Percentiles rank a stretch among this genome's conserved stretches.
Evolutionary conservation across 176 grass and related monocot genomes (phyloP).

Genomic region (Musa acuminata): DNA sequence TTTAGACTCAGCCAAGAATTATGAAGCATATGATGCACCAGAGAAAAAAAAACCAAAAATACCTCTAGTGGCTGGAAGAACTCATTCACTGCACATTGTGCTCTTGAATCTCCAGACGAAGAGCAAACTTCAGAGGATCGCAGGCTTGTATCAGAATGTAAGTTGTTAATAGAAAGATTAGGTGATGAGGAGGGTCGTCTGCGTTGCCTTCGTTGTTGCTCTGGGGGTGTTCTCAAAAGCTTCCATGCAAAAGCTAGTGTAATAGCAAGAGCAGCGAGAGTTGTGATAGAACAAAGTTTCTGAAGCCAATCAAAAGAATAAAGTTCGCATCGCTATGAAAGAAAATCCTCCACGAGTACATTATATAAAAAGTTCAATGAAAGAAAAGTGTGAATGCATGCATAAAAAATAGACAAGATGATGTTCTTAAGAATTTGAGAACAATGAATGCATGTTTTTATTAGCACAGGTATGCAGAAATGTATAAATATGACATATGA

Average conservation of each 20-base stretch:
- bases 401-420: neutral
- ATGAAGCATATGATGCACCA: neutral
- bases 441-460: neutral
- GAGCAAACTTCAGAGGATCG: conserved; percentile 52
- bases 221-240: conserved; percentile 66
- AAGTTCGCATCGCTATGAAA: conserved; percentile 14
- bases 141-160: conserved; percentile 33
- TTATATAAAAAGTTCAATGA: neutral
- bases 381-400: neutral
- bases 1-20: neutral
- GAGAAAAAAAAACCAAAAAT: conserved; percentile 23
- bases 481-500: neutral
- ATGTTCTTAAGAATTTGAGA: neutral
- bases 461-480: neutral
- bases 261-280: conserved; percentile 76
- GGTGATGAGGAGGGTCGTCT: conserved; percentile 41
- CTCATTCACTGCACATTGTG: conserved; percentile 72
- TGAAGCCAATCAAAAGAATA: conserved; percentile 34
- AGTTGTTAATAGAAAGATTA: conserved; percentile 49
- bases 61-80: conserved; percentile 95
- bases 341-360: neutral
- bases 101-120: conserved; percentile 74
- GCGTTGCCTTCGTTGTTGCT: conserved; percentile 57
- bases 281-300: conserved; percentile 83
- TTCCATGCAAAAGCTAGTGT: conserved; percentile 84